These are phyloP conservation scores for Planoprotostelium fungivorum DNA, from an alignment of 78 protist species.

Conservation along the genomic window DNA sequence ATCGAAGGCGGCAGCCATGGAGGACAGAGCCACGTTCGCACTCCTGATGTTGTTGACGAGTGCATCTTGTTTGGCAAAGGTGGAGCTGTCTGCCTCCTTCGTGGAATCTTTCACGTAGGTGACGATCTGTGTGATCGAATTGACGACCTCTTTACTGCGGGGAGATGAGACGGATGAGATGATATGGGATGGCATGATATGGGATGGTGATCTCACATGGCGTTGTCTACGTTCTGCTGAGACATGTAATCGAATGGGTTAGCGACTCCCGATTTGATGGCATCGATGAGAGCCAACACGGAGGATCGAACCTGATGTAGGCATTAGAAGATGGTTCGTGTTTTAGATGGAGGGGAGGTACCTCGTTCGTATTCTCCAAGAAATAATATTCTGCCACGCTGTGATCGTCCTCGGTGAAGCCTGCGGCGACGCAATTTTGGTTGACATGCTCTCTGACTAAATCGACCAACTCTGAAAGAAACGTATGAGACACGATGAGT, in stretches of 20 bases:
- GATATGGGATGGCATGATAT: not conserved
- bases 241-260: not conserved
- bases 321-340: not conserved
- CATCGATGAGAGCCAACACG: not conserved
- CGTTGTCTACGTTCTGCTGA: not conserved
- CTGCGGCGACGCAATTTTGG: not conserved
- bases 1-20: not conserved
- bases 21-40: not conserved
- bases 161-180: not conserved
- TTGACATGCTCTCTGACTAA: not conserved
- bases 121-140: not conserved
- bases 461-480: not conserved
- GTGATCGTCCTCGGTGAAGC: not conserved
- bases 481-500: no score
- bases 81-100: not conserved
- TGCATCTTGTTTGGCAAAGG: not conserved
- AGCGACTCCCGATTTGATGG: not conserved
- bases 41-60: not conserved
- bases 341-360: not conserved
- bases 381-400: not conserved
- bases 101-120: not conserved
- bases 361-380: not conserved
- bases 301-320: not conserved
- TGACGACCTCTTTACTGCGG: not conserved
- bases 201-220: not conserved